Evolutionary conservation across 1,284 basidiomycete genomes (phyloP).

Genomic region (Irpex sp.): DNA sequence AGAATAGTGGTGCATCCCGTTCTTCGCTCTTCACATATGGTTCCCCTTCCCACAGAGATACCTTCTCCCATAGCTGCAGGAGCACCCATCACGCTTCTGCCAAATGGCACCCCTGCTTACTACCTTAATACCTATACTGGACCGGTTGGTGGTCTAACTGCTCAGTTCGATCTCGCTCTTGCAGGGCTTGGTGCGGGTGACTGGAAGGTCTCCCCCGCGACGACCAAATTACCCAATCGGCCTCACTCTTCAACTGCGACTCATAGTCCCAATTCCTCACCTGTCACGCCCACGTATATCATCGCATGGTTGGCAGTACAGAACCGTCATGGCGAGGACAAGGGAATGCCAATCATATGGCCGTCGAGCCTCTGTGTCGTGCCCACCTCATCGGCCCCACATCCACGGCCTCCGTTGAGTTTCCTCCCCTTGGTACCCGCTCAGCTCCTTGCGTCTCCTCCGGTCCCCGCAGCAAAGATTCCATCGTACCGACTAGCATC

Average conservation of each 20-base stretch:
- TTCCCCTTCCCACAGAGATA: conserved; percentile 36
- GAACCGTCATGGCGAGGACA: conserved; percentile 74
- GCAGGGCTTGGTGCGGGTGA: conserved; percentile 53
- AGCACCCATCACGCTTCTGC: conserved; percentile 62
- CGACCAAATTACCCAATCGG: neutral
- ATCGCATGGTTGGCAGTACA: conserved; percentile 72
- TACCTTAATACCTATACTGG: conserved; percentile 62
- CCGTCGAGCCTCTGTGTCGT: conserved; percentile 55
- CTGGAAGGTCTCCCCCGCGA: conserved; percentile 32
- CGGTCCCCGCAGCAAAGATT: conserved; percentile 24
- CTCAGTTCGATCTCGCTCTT: conserved; percentile 60
- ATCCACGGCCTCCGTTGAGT: conserved; percentile 42
- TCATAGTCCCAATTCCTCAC: conserved; percentile 4
- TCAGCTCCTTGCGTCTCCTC: conserved; percentile 63
- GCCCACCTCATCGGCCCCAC: conserved; percentile 33
- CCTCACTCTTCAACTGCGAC: conserved; percentile 5
- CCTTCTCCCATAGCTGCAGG: conserved; percentile 45
- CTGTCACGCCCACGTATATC: conserved; percentile 35
- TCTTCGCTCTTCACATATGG: conserved; percentile 49
- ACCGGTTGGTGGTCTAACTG: conserved; percentile 54
- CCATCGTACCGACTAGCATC: conserved; percentile 16
- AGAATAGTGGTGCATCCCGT: conserved; percentile 59
- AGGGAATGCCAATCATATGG: conserved; percentile 71
- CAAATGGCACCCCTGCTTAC: conserved; percentile 69
- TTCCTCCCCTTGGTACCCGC: conserved; percentile 62